Evolutionary conservation across 257 asterid species (phyloP), one percentile per base, ranked within the genome.

Genomic region (Fraxinus cuspidata): DNA sequence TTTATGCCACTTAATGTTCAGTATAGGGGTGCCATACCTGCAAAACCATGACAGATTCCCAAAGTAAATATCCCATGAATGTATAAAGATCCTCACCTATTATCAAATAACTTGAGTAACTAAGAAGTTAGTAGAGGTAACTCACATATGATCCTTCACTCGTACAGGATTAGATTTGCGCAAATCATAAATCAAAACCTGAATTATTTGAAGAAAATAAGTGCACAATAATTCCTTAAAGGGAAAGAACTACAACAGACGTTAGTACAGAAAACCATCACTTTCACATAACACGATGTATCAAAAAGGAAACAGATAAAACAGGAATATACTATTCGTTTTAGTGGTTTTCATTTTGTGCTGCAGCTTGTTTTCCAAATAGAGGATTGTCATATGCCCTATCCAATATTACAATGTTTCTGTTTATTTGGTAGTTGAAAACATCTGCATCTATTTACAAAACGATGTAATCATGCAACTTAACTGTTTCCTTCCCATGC

Each of bases 121-220:
- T 9, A 19, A 2, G 18, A 73, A 80, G 77, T 78, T 64, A 73
- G 74, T 56, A 32, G 47, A 75, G 72, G 76, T 11, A 86, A 85
- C 97, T 89, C 80, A 95, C 99, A 91, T 95, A 82, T 95, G 99
- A 85, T 95, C 99, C 88, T 95, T 93, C 73, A 87, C 88, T 77
- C 88, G 89, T 74, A 89, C 23, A 32, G 98, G 98, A 70, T 80
- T 80, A 51, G 99, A 90, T 76, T 94, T 86, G 40, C 98, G 99
- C 84, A 95, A 87, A 86, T 95, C 99, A 79, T 91, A 95, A 78
- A 95, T 83, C 81, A 91, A 76, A 78, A 95, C 87, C 99, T 95
- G 91, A 85, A 80, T 32, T 74, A 70, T 71, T 49, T 38, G 74
- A 21, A 82, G 38, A 38, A 83, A 72, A 74, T 70, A 23, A 75